Evolutionary conservation across 495 filamentous ascomycete species (phyloP), one percentile per base, ranked within the genome.

Genomic region (Halenospora varia): DNA sequence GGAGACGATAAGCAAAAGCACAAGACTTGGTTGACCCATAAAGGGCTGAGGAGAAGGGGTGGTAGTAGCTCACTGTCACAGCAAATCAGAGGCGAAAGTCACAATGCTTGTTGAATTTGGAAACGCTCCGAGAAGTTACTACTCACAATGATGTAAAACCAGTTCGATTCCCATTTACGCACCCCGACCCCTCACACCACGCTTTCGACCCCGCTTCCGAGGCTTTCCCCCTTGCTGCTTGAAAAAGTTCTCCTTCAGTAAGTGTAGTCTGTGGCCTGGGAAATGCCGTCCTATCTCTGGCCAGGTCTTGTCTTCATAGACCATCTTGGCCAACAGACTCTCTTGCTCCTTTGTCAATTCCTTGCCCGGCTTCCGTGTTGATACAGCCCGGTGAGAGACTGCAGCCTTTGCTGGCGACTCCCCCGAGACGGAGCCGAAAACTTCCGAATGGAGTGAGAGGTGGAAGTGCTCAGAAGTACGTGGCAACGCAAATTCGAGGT

Each of bases 401-500:
- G 25, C 55, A 51, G 45, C 55, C 44, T 49, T 17, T 41, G 25
- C 25, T 23, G 46, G 39, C 55, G 53, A 35, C 29, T 35, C 29
- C 29, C 13, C 13, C 4, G 29, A 35, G 29, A 11, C 35, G 10
- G 42, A 2, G 23, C 44, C 20, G 6, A 29, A 48, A 47, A 17
- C 41, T 6, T 49, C 44, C 24, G 53, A 56, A 48, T 25, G 25
- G 15, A 51, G 20, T 25, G 53, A 40, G 40, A 56, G 42, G 45
- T 48, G 10, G 4, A 56, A 19, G 40, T 48, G 53, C 41, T 47
- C 23, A 10, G 46, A 25, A 29, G 29, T 56, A 48, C 4, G 45
- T 56, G 57, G 45, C 23, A 60, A 29, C 50, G 20, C 17, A 23
- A 60, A 60, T 25, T 60, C 57, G 39, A 55, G 50, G 49, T 60